Percentiles rank a stretch among this genome's conserved stretches.
phyloP scores from a whole-genome alignment of 257 asterid species.

The Forsythia viridissima region DNA sequence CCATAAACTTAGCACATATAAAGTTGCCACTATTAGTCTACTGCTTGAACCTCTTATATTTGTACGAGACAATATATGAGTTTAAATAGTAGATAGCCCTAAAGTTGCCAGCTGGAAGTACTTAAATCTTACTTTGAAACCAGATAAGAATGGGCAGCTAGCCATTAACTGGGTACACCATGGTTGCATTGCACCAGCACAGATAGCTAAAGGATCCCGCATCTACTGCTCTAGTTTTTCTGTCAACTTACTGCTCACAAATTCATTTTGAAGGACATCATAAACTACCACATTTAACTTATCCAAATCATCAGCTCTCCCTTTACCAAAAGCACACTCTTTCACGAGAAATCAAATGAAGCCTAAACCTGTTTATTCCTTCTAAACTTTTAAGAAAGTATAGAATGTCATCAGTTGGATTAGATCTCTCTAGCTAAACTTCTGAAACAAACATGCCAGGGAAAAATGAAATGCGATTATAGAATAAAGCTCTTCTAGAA shows the following conservation, averaged over 20 bases:
- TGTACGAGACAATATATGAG: too few species aligned
- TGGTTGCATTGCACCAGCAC: slow-evolving; percentile 77
- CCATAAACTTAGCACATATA: too few species aligned
- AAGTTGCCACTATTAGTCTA: too few species aligned
- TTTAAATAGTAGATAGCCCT: too few species aligned
- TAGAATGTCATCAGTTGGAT: slow-evolving; percentile 60
- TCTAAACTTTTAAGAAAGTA: slow-evolving; percentile 77
- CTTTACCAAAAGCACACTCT: slow-evolving; percentile 29
- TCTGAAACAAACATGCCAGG: slow-evolving; percentile 44
- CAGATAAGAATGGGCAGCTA: too few species aligned
- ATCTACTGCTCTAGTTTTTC: slow-evolving; percentile 91
- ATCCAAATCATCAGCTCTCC: too few species aligned
- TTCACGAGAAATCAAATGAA: slow-evolving; percentile 56
- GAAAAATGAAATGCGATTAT: slow-evolving; percentile 38
- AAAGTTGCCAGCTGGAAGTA: too few species aligned
- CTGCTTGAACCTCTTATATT: too few species aligned
- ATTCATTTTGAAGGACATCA: slow-evolving; percentile 61
- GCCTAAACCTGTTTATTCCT: slow-evolving; percentile 65
- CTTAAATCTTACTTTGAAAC: too few species aligned
- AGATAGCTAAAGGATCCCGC: slow-evolving; percentile 64
- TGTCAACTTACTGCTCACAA: slow-evolving; percentile 71
- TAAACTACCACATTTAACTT: slow-evolving; percentile 28
- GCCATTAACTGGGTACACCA: slow-evolving; percentile 86
- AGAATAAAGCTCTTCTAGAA: slow-evolving; percentile 30
- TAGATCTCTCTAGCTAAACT: slow-evolving; percentile 43